Percentiles rank a stretch among this genome's conserved stretches.
Conservation (phyloP, 495 filamentous ascomycete species). For the Penicillium bialowiezense region DNA sequence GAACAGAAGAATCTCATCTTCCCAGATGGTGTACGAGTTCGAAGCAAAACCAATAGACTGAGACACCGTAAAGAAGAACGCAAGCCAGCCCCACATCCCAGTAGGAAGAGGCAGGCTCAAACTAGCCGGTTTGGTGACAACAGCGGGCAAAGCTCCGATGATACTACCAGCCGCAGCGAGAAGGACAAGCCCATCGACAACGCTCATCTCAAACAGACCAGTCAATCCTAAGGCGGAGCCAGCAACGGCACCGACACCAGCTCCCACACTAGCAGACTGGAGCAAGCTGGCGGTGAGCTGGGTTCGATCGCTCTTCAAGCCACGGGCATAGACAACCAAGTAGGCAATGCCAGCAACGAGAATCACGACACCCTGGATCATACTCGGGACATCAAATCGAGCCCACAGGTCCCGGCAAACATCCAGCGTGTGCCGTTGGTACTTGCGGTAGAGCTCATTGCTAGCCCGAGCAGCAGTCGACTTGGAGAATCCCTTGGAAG, state of each 20-base stretch:
- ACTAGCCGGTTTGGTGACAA: slow-evolving; percentile 47
- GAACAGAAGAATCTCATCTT: slow-evolving; percentile 91
- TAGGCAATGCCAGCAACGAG: slow-evolving; percentile 63
- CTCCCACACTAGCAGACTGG: slow-evolving; percentile 38
- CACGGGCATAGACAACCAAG: slow-evolving; percentile 69
- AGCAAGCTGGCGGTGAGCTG: slow-evolving; percentile 52
- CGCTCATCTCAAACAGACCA: slow-evolving; percentile 22
- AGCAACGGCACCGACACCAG: slow-evolving; percentile 35
- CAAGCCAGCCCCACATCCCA: slow-evolving; percentile 85
- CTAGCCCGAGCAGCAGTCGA: slow-evolving; percentile 33
- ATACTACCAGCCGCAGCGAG: slow-evolving; percentile 62
- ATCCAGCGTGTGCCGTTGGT: slow-evolving; percentile 73
- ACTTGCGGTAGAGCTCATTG: slow-evolving; percentile 64
- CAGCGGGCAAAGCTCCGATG: slow-evolving; percentile 54
- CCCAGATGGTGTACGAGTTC: slow-evolving; percentile 99
- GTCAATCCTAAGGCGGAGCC: slow-evolving; percentile 24
- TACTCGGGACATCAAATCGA: slow-evolving; percentile 79
- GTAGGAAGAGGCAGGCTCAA: slow-evolving; percentile 63
- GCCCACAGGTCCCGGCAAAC: slow-evolving; percentile 89
- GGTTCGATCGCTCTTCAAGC: slow-evolving; percentile 48
- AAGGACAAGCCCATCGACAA: slow-evolving; percentile 32
- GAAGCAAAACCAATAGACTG: slow-evolving; percentile 91
- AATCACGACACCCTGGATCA: slow-evolving; percentile 73
- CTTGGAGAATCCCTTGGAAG: slow-evolving; percentile 38
- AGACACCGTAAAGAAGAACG: slow-evolving; percentile 72